Evolutionary conservation across 768 basidiomycete genomes (phyloP).

Genomic region (Sarcodon sp.): DNA sequence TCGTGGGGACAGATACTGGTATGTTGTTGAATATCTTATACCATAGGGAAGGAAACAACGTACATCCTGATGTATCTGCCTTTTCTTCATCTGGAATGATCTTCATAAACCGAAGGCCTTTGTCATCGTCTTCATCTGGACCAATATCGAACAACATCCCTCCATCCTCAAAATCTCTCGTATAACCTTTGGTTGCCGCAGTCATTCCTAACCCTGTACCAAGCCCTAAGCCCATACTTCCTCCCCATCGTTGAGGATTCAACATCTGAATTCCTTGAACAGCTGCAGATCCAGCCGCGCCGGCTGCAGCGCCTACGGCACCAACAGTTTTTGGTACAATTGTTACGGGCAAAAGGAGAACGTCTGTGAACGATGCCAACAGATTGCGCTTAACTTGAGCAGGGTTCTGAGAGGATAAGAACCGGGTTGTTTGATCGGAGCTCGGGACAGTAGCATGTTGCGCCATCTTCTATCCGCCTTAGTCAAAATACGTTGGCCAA

Average conservation of each 20-base stretch:
- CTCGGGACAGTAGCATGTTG: conserved; percentile 10
- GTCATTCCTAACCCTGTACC: conserved; percentile 2
- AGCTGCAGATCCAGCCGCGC: conserved; percentile 63
- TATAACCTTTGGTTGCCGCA: conserved; percentile 9
- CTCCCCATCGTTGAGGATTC: conserved; percentile 80
- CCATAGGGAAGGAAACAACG: no score
- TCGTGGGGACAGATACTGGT: background rate
- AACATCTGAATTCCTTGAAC: conserved; percentile 82
- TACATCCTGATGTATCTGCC: conserved; percentile 11
- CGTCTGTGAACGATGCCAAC: conserved; percentile 80
- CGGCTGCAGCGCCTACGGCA: conserved; percentile 52
- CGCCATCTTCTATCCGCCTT: conserved; percentile 8
- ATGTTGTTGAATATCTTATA: no score
- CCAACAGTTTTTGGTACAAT: conserved; percentile 75
- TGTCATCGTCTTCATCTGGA: conserved; percentile 23
- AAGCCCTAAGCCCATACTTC: conserved; percentile 13
- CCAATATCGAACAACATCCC: conserved; percentile 39
- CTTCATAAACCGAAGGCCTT: background rate
- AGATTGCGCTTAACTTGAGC: conserved; percentile 89
- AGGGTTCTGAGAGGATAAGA: conserved; percentile 78
- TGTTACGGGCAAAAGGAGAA: conserved; percentile 86
- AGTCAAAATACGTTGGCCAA: background rate
- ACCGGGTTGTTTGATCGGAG: conserved; percentile 31
- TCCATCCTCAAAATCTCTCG: conserved; percentile 22
- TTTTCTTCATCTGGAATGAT: background rate